Percentiles rank a stretch among this genome's conserved stretches.
phyloP scores from a whole-genome alignment of 768 basidiomycete species.

The Rickenella mellea region DNA sequence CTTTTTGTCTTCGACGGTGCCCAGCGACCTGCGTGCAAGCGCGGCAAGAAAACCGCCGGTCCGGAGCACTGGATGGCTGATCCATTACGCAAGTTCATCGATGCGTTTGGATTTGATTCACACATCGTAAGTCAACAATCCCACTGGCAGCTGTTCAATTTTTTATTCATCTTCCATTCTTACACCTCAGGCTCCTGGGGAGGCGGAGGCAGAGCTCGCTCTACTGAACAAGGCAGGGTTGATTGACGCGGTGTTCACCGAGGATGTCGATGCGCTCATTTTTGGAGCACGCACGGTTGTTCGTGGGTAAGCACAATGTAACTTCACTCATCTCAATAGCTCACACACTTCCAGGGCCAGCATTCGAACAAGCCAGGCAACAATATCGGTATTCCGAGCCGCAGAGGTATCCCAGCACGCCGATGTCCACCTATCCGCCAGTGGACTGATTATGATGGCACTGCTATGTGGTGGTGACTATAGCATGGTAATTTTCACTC shows the following conservation, averaged over 20 bases:
- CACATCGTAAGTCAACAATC: slow-evolving; percentile 35
- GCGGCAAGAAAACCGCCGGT: slow-evolving; percentile 61
- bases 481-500: no score
- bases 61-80: slow-evolving; percentile 53
- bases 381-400: slow-evolving; percentile 29
- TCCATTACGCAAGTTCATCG: slow-evolving; percentile 71
- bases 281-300: slow-evolving; percentile 82
- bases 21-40: slow-evolving; percentile 71
- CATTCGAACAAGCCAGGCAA: no score
- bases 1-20: slow-evolving; percentile 92
- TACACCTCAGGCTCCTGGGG: slow-evolving; percentile 85
- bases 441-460: slow-evolving; percentile 75
- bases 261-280: slow-evolving; percentile 88
- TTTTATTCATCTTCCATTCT: background rate
- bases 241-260: slow-evolving; percentile 84
- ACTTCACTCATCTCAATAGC: background rate
- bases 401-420: slow-evolving; percentile 33
- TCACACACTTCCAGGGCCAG: background rate
- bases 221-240: slow-evolving; percentile 72
- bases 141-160: background rate
- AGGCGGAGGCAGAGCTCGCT: slow-evolving; percentile 91
- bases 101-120: slow-evolving; percentile 77
- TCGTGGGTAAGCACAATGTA: slow-evolving; percentile 51
- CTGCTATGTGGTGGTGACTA: slow-evolving; percentile 90
- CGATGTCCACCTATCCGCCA: slow-evolving; percentile 39